phyloP scores from a whole-genome alignment of 768 basidiomycete species.

The Pisolithus tinctorius region DNA sequence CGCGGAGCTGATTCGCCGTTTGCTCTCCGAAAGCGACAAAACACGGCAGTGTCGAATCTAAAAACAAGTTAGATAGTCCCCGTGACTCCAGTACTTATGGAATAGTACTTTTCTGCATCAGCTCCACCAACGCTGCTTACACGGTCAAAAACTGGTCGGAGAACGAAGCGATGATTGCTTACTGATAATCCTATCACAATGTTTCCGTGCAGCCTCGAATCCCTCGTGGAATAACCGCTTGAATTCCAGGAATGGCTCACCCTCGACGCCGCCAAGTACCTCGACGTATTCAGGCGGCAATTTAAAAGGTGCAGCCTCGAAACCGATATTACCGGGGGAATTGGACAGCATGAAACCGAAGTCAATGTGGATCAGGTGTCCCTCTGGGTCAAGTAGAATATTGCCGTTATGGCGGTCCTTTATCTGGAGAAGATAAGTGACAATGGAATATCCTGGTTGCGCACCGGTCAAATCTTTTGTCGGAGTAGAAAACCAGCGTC shows the following conservation, averaged over 20 bases:
- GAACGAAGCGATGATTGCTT: conserved; percentile 20
- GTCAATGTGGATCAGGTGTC: conserved; percentile 94
- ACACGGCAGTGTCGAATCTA: conserved; percentile 87
- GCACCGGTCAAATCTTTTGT: neutral
- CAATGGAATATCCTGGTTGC: conserved; percentile 75
- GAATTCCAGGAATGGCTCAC: conserved; percentile 77
- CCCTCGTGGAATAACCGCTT: conserved; percentile 83
- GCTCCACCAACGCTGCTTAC: conserved; percentile 73
- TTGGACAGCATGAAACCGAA: conserved; percentile 98
- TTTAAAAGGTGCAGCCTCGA: conserved; percentile 99
- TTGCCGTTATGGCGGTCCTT: conserved; percentile 99
- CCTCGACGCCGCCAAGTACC: conserved; percentile 81
- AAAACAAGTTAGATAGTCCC: conserved; percentile 5
- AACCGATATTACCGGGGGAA: conserved; percentile 95
- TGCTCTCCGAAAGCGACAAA: conserved; percentile 88
- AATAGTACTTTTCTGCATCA: conserved; percentile 88
- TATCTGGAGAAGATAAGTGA: conserved; percentile 95
- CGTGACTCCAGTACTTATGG: neutral
- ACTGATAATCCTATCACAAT: conserved; percentile 95
- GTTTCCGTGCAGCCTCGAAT: conserved; percentile 90
- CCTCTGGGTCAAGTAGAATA: conserved; percentile 91
- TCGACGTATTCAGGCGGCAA: conserved; percentile 92
- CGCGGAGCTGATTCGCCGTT: conserved; percentile 80
- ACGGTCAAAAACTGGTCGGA: conserved; percentile 3
- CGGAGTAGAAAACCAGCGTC: neutral